Evolutionary conservation across 495 filamentous ascomycete species (phyloP).

Genomic region (Aspergillus homomorphus): DNA sequence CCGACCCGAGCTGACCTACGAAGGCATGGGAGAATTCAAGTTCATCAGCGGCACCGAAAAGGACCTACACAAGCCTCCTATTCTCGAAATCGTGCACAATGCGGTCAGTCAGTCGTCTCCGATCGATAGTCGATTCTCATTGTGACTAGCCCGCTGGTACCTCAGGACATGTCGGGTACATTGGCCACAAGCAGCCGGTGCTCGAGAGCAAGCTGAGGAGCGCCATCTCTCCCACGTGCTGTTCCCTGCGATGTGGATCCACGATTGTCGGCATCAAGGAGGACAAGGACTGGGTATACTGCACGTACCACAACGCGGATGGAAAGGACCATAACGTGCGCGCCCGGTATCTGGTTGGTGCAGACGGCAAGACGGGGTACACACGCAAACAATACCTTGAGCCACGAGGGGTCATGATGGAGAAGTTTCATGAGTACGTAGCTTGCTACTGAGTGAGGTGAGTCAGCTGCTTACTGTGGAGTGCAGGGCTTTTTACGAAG

Average conservation of each 20-base stretch:
- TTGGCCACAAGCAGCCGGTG: slow-evolving; percentile 30
- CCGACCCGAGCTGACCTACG: background rate
- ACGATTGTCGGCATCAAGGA: slow-evolving; percentile 29
- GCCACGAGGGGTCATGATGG: slow-evolving; percentile 38
- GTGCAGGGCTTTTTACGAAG: slow-evolving; percentile 42
- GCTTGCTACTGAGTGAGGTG: background rate
- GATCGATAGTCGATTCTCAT: background rate
- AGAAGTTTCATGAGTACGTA: slow-evolving; percentile 31
- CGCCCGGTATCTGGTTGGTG: slow-evolving; percentile 43
- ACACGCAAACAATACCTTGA: slow-evolving; percentile 50
- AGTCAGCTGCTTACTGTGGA: background rate
- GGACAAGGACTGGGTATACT: slow-evolving; percentile 30
- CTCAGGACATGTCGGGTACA: slow-evolving; percentile 36
- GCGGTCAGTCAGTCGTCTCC: slow-evolving; percentile 18
- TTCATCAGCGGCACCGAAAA: slow-evolving; percentile 26
- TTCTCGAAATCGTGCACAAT: slow-evolving; percentile 29
- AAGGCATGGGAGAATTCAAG: slow-evolving; percentile 27
- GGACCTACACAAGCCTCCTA: slow-evolving; percentile 19
- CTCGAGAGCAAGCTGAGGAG: slow-evolving; percentile 27
- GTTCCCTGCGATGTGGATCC: slow-evolving; percentile 35
- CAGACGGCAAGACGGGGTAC: slow-evolving; percentile 51
- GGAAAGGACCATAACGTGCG: slow-evolving; percentile 25
- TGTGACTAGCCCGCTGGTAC: slow-evolving; percentile 28
- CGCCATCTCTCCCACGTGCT: slow-evolving; percentile 24
- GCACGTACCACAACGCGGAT: slow-evolving; percentile 32